These are phyloP conservation scores for Nepenthes alata DNA, from an alignment of 179 eudicot species.

Conservation along the genomic window DNA sequence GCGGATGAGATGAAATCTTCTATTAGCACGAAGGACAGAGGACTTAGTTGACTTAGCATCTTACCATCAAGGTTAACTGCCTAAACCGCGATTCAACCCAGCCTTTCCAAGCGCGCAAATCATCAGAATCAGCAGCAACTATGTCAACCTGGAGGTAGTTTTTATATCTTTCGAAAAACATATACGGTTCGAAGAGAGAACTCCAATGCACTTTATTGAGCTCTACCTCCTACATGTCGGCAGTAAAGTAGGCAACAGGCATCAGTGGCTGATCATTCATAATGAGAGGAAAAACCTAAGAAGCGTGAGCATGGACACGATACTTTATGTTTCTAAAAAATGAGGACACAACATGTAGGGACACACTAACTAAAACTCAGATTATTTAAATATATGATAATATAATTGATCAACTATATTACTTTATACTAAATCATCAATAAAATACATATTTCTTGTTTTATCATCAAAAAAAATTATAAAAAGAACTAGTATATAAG, in stretches of 20 bases:
- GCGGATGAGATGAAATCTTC: not conserved
- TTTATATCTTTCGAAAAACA: slow-evolving; percentile 68
- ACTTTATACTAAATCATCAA: too few species aligned
- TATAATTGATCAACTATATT: too few species aligned
- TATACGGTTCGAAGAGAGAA: slow-evolving; percentile 55
- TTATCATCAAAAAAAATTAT: too few species aligned
- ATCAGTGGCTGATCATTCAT: not conserved
- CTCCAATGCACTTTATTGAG: slow-evolving; percentile 50
- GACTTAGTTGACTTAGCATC: slow-evolving; percentile 1
- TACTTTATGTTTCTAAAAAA: too few species aligned
- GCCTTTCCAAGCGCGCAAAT: slow-evolving; percentile 86
- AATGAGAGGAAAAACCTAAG: not conserved
- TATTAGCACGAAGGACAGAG: not conserved
- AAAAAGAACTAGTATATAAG: too few species aligned
- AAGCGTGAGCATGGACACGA: too few species aligned
- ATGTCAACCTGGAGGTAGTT: slow-evolving; percentile 83
- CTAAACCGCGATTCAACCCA: slow-evolving; percentile 96
- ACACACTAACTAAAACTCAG: too few species aligned
- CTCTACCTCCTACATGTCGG: slow-evolving; percentile 55
- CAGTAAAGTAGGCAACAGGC: not conserved
- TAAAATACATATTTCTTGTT: too few species aligned
- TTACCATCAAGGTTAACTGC: slow-evolving; percentile 73
- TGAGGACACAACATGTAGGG: too few species aligned
- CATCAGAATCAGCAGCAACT: slow-evolving; percentile 61
- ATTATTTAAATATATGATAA: too few species aligned